Base-by-base conservation (phyloP, 257 asterid genomes). In the Phtheirospermum japonicum region DNA sequence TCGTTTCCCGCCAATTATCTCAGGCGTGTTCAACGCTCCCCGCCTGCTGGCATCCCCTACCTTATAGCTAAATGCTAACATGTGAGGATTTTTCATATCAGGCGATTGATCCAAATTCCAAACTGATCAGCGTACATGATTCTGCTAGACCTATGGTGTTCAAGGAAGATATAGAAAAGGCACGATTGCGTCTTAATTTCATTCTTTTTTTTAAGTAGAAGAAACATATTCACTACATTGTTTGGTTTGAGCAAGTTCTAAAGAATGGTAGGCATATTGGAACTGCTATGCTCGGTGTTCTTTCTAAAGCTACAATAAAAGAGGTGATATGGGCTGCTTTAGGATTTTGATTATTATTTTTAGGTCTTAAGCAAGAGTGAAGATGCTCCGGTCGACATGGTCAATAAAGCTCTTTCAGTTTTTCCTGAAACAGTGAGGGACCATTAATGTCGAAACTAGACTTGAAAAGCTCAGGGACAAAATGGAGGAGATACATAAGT, bases 201-300 rank as follows among this genome's bases (percentile, higher is more conserved):
- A 19, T 19, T 20, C 56, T 18, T 97, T n/a, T n/a, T n/a, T n/a
- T n/a, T n/a, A n/a, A n/a, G n/a, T n/a, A n/a, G n/a, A n/a, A n/a
- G n/a, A n/a, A n/a, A n/a, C n/a, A n/a, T n/a, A n/a, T n/a, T n/a
- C n/a, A n/a, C n/a, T n/a, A n/a, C n/a, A n/a, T n/a, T n/a, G n/a
- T n/a, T n/a, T n/a, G n/a, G n/a, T n/a, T n/a, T n/a, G n/a, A n/a
- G n/a, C n/a, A n/a, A n/a, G n/a, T n/a, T n/a, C n/a, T n/a, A n/a
- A n/a, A n/a, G n/a, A n/a, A n/a, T n/a, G n/a, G n/a, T n/a, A n/a
- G n/a, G n/a, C n/a, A n/a, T n/a, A n/a, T n/a, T n/a, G n/a, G n/a
- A n/a, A n/a, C n/a, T n/a, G n/a, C n/a, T 71, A 97, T 93, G 56
- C 91, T 93, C 57, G 99, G 96, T 43, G 97, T 93, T 71, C 97